Conservation (phyloP, 176 grass and related monocot genomes). For the Eragrostis curvula region DNA sequence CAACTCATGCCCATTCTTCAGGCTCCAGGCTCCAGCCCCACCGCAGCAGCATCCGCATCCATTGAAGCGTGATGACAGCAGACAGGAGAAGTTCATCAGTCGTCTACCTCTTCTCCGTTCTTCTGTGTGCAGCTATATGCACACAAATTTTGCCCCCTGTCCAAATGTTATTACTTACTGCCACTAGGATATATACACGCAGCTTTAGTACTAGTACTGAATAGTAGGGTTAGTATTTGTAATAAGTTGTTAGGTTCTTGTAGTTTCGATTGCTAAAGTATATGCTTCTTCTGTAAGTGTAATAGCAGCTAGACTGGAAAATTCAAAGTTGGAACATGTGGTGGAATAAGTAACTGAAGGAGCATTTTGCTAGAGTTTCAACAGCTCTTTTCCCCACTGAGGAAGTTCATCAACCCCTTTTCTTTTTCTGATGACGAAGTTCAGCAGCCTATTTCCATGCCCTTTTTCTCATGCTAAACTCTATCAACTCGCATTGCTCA, state of each 20-base stretch:
- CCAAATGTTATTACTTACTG: conserved; percentile 35
- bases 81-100: conserved; percentile 29
- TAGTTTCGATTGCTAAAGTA: neutral
- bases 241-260: conserved; percentile 28
- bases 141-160: conserved; percentile 51
- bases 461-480: neutral
- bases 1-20: conserved; percentile 6
- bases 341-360: conserved; percentile 27
- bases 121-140: conserved; percentile 11
- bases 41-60: neutral
- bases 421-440: neutral
- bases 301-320: conserved; percentile 14
- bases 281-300: conserved; percentile 41
- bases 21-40: neutral
- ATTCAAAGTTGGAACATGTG: neutral
- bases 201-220: conserved; percentile 22
- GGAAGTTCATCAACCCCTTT: neutral
- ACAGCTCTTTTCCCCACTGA: neutral
- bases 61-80: conserved; percentile 1
- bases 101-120: neutral
- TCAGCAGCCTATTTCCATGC: neutral
- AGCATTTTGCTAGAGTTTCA: conserved; percentile 25
- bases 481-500: neutral
- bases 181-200: conserved; percentile 37
- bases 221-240: conserved; percentile 18